phyloP scores from a whole-genome alignment of 257 asterid genomes.

The Lycium barbarum region DNA sequence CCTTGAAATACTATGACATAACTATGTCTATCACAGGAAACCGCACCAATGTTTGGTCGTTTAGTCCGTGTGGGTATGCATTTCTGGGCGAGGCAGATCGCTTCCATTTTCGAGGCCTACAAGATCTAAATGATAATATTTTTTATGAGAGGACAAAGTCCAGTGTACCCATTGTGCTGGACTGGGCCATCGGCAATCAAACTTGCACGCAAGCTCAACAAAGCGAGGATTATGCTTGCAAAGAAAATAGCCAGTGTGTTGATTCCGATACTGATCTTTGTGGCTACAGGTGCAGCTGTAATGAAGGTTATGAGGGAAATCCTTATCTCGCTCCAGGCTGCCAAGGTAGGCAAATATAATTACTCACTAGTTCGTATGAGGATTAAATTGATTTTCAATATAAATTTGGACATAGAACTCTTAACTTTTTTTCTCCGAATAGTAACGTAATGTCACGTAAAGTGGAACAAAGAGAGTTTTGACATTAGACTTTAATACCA shows the following conservation, averaged over 20 bases:
- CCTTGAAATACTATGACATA: background rate
- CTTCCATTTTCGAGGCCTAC: no score
- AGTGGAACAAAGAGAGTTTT: no score
- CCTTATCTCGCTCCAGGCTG: slow-evolving; percentile 38
- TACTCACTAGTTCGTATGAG: no score
- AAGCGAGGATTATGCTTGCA: slow-evolving; percentile 25
- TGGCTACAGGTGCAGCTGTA: slow-evolving; percentile 36
- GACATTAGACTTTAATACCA: no score
- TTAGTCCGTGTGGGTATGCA: slow-evolving; percentile 32
- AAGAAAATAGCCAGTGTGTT: slow-evolving; percentile 31
- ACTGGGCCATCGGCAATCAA: slow-evolving; percentile 29
- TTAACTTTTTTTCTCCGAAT: no score
- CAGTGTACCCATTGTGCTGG: slow-evolving; percentile 21
- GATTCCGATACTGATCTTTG: background rate
- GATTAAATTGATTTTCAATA: no score
- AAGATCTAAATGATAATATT: background rate
- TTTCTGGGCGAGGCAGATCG: slow-evolving; percentile 33
- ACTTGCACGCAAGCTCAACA: slow-evolving; percentile 29
- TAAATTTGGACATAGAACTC: no score
- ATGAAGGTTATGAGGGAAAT: slow-evolving; percentile 29
- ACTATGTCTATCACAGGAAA: background rate
- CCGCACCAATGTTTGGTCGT: background rate
- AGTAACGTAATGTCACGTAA: no score
- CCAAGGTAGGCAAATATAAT: slow-evolving; percentile 39
- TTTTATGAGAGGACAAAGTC: background rate